These are phyloP conservation scores for Brassica cretica DNA, from an alignment of 345 rosid species.

Conservation along the genomic window DNA sequence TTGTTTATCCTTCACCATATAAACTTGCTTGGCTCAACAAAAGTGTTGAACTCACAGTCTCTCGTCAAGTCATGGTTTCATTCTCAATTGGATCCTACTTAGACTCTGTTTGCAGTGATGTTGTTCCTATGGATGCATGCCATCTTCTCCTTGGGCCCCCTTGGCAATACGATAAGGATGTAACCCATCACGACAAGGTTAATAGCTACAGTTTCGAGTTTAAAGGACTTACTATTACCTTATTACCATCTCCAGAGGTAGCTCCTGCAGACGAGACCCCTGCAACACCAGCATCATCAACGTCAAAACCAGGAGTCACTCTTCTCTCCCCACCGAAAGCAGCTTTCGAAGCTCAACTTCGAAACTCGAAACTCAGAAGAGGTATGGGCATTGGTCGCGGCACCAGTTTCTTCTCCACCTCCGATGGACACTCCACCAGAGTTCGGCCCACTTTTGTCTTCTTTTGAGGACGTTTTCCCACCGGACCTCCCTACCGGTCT, in stretches of 20 bases:
- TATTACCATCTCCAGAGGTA: neutral
- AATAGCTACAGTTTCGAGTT: too few species aligned
- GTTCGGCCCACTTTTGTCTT: too few species aligned
- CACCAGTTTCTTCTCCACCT: neutral
- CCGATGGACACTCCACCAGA: too few species aligned
- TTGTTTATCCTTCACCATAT: neutral
- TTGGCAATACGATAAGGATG: neutral
- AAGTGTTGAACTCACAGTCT: neutral
- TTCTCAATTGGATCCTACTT: neutral
- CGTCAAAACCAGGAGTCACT: too few species aligned
- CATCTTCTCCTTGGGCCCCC: neutral
- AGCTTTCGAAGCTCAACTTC: neutral
- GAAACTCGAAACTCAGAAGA: neutral
- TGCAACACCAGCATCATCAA: too few species aligned
- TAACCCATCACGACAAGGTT: neutral
- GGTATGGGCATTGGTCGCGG: neutral
- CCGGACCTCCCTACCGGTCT: too few species aligned
- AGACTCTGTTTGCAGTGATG: neutral
- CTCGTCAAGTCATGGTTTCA: neutral
- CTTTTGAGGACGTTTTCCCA: too few species aligned
- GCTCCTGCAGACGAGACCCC: neutral
- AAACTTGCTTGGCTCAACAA: neutral
- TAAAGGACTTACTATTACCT: neutral
- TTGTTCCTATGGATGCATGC: neutral
- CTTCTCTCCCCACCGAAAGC: neutral